Conservation (phyloP, 1,284 basidiomycete species). For the Ustilago shanxiensis region DNA sequence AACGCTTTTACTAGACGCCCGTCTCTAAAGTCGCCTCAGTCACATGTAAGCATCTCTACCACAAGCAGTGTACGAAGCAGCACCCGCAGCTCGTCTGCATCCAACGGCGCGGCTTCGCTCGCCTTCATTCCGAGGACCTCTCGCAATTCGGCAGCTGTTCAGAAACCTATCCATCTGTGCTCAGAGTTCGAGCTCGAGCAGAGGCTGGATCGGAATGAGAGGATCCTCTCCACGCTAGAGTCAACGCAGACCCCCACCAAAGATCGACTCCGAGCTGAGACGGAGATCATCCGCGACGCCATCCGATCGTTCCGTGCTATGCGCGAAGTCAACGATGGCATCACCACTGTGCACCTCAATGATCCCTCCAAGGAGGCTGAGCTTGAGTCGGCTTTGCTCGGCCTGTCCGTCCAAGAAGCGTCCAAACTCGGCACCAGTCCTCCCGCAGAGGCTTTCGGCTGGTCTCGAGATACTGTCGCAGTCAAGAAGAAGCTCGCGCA, state of each 20-base stretch:
- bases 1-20: constrained; percentile 8
- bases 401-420: constrained; percentile 34
- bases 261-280: constrained; percentile 34
- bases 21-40: constrained; percentile 8
- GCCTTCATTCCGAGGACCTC: constrained; percentile 46
- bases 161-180: constrained; percentile 45
- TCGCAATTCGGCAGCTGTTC: constrained; percentile 39
- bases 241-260: constrained; percentile 25
- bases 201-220: constrained; percentile 49
- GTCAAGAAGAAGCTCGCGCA: constrained; percentile 51
- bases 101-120: constrained; percentile 29
- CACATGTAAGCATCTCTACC: constrained; percentile 5
- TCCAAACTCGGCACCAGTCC: constrained; percentile 24
- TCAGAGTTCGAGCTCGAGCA: constrained; percentile 54
- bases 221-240: constrained; percentile 41
- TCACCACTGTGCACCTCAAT: constrained; percentile 33
- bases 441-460: constrained; percentile 35
- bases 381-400: constrained; percentile 44
- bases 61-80: constrained; percentile 9
- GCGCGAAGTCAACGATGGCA: constrained; percentile 40
- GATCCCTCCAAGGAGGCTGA: constrained; percentile 38
- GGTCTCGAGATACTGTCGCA: constrained; percentile 44
- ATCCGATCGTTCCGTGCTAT: constrained; percentile 40
- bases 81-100: constrained; percentile 4
- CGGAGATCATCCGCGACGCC: constrained; percentile 38